Conservation (phyloP, 2,329 filamentous ascomycete genomes). For the Fusarium sp. region DNA sequence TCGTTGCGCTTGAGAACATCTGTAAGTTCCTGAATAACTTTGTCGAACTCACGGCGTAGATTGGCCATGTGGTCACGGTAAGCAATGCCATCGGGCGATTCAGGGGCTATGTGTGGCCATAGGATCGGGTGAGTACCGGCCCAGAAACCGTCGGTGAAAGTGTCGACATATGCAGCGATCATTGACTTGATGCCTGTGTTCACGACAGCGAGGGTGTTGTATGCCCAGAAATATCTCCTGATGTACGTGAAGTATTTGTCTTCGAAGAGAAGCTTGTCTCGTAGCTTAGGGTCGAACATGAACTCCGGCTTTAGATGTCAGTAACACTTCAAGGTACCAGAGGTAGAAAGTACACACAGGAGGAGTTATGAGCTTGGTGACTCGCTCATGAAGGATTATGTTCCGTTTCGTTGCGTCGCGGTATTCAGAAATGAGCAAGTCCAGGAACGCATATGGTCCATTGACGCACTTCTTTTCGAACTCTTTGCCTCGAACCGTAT, state of each 20-base stretch:
- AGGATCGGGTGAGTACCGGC: constrained; percentile 65
- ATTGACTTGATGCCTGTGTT: constrained; percentile 71
- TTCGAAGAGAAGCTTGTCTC: constrained; percentile 71
- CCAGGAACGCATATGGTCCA: constrained; percentile 71
- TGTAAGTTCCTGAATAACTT: constrained; percentile 63
- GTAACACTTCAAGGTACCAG: background rate
- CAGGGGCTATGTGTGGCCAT: constrained; percentile 65
- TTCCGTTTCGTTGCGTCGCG: constrained; percentile 71
- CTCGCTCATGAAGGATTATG: constrained; percentile 66
- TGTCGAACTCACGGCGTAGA: constrained; percentile 63
- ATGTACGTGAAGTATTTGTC: constrained; percentile 72
- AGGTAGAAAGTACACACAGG: constrained; percentile 3
- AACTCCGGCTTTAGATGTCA: constrained; percentile 59
- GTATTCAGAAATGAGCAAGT: constrained; percentile 70
- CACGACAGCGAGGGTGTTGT: constrained; percentile 70
- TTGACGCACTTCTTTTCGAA: constrained; percentile 67
- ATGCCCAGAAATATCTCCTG: constrained; percentile 72
- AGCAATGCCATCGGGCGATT: constrained; percentile 58
- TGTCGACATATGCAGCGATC: constrained; percentile 67
- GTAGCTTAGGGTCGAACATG: constrained; percentile 67
- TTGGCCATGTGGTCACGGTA: constrained; percentile 63
- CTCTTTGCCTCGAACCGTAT: constrained; percentile 67
- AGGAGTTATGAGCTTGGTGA: constrained; percentile 69
- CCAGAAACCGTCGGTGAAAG: constrained; percentile 71
- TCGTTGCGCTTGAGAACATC: constrained; percentile 65